phyloP scores from a whole-genome alignment of 2,329 filamentous ascomycete species.

The Mycogone perniciosa region DNA sequence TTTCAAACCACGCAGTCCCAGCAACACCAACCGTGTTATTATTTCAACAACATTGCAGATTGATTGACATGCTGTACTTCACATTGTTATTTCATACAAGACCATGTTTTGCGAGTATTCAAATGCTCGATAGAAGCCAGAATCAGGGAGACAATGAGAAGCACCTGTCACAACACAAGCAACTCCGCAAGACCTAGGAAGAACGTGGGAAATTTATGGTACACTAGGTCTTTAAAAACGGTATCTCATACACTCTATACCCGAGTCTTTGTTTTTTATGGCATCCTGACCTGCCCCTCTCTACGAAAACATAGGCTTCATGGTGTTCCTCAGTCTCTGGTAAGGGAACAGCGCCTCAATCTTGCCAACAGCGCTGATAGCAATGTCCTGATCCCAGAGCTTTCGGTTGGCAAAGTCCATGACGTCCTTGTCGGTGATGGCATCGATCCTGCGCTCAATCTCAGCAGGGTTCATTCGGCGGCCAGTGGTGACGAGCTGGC shows the following conservation, averaged over 20 bases:
- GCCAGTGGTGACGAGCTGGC: slow-evolving; percentile 96
- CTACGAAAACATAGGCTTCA: slow-evolving; percentile 68
- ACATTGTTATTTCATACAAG: too few species aligned
- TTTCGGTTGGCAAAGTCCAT: slow-evolving; percentile 94
- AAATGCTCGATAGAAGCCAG: too few species aligned
- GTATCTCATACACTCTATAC: slow-evolving; percentile 54
- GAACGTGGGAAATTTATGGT: slow-evolving; percentile 45
- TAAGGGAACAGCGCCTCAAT: slow-evolving; percentile 84
- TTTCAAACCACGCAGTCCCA: too few species aligned
- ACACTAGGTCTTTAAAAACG: slow-evolving; percentile 45
- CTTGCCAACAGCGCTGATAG: slow-evolving; percentile 84
- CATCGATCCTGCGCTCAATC: slow-evolving; percentile 86
- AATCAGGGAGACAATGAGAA: neutral
- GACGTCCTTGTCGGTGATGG: slow-evolving; percentile 90
- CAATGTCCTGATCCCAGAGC: slow-evolving; percentile 96
- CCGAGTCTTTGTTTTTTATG: slow-evolving; percentile 32
- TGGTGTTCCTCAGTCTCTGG: slow-evolving; percentile 72
- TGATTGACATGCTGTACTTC: neutral
- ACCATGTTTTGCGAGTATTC: too few species aligned
- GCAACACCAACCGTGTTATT: neutral
- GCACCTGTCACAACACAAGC: slow-evolving; percentile 13
- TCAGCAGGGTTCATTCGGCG: slow-evolving; percentile 85
- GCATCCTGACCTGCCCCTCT: slow-evolving; percentile 23
- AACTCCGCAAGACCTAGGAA: slow-evolving; percentile 28
- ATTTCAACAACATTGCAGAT: neutral